Percentiles rank a stretch among this genome's conserved stretches.
phyloP scores from a whole-genome alignment of 2,329 filamentous ascomycete species.

The Cladosporium austrohemisphaericum region DNA sequence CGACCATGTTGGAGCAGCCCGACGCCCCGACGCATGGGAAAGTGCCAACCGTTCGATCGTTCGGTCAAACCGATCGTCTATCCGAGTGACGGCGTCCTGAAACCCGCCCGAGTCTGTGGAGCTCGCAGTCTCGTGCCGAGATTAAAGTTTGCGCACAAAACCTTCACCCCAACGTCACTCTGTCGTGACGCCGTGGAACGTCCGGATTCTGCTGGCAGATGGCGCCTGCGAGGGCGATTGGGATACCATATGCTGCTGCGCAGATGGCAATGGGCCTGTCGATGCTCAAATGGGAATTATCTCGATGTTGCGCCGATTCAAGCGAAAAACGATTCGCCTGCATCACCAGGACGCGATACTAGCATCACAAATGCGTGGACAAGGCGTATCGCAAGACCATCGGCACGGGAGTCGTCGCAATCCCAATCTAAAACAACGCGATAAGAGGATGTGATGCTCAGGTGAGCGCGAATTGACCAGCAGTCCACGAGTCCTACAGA shows the following conservation, averaged over 20 bases:
- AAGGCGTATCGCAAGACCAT: background rate
- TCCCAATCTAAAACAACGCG: background rate
- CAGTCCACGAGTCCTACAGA: background rate
- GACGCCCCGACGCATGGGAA: conserved; percentile 9
- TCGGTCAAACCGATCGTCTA: too few relatives aligned
- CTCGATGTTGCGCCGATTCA: too few relatives aligned
- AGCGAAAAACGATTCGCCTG: too few relatives aligned
- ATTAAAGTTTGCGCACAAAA: conserved; percentile 8
- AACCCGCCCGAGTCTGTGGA: too few relatives aligned
- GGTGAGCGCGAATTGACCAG: conserved; percentile 5
- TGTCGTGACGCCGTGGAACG: conserved; percentile 3
- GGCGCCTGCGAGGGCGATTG: background rate
- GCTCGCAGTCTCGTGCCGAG: background rate
- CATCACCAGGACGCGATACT: background rate
- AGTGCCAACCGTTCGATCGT: too few relatives aligned
- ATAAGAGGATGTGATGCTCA: background rate
- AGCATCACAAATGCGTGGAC: background rate
- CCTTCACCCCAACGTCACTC: conserved; percentile 12
- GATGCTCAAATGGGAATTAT: too few relatives aligned
- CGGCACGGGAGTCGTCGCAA: background rate
- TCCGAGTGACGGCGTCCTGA: too few relatives aligned
- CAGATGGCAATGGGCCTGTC: background rate
- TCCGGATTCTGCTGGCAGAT: background rate
- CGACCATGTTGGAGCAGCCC: background rate
- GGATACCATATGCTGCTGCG: background rate